Conservation (phyloP, 1,284 basidiomycete species). For the Lentinula novae-zelandiae region DNA sequence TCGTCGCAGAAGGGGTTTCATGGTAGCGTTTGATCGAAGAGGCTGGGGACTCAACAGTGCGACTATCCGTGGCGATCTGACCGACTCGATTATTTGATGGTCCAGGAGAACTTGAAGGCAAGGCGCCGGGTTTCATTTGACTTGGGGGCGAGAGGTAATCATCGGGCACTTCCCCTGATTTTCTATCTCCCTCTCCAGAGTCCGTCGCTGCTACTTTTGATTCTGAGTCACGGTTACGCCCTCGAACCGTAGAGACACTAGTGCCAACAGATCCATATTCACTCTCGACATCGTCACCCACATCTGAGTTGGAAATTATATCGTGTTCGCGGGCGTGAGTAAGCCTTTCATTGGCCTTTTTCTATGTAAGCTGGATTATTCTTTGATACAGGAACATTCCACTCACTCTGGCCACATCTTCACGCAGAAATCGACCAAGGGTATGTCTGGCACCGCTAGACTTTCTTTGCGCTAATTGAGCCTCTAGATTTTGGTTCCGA, state of each 20-base stretch:
- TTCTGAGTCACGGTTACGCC: background rate
- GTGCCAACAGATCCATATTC: background rate
- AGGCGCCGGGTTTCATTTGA: background rate
- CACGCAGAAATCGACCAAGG: background rate
- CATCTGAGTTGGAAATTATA: background rate
- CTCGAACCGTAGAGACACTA: background rate
- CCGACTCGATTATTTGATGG: background rate
- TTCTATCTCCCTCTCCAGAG: background rate
- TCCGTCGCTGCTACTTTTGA: background rate
- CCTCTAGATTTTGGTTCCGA: conserved; percentile 28
- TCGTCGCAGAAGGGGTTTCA: background rate
- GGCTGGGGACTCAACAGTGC: background rate
- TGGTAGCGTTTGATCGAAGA: background rate
- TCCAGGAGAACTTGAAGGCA: background rate
- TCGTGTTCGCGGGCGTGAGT: background rate
- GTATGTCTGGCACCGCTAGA: conserved; percentile 8
- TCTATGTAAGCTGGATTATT: background rate
- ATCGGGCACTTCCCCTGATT: background rate
- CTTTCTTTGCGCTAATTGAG: conserved; percentile 20
- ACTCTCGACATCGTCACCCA: background rate
- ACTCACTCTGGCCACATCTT: background rate
- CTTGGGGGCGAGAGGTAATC: background rate
- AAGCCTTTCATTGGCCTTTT: background rate
- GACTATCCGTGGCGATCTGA: background rate
- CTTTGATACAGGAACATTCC: background rate